Evolutionary conservation across 2,329 filamentous ascomycete genomes (phyloP), one percentile per base, ranked within the genome.

Genomic region (Thelonectria rubi): DNA sequence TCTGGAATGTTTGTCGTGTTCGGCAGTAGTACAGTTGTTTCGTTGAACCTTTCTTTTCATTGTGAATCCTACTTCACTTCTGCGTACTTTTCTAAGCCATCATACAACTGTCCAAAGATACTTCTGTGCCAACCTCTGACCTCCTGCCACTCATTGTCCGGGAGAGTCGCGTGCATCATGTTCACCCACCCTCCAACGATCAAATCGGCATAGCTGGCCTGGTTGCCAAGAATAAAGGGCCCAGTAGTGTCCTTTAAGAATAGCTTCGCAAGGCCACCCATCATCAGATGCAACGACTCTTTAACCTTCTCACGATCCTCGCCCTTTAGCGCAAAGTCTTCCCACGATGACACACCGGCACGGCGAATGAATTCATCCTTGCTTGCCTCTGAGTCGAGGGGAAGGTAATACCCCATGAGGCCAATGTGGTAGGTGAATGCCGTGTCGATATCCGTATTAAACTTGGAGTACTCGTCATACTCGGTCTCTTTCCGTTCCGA

Each of bases 171-270:
- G 4, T 66, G 62, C 55, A 80, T 65, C 80, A 85, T 83, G 6
- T 77, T 75, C 70, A 88, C 57, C 85, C 86, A 88, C 1, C 75
- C 83, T 1, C 84, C 85, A 1, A 88, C 79, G 34, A 87, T 84
- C 1, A 86, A 68, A 67, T 88, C 86, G 1, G 83, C 84, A 75
- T 87, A 86, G 46, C 69, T 81, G 1, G 78, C 76, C 68, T 65
- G 68, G 1, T 63, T 49, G 0, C 84, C 84, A 2, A 84, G 74
- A 1, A 87, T 21, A 50, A 83, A 87, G 0, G 83, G 81, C 7
- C 84, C 84, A 12, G 62, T 73, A 0, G 65, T 47, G 49, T 83
- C 77, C 45, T 20, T 60, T 3, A 15, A 26, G 30, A 80, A 86
- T 2, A 82, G 58, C 62, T 70, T 74, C 0, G 77, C 80, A 39